Base-by-base conservation (phyloP, 352 stramenopile species). In the Thraustotheca clavata region DNA sequence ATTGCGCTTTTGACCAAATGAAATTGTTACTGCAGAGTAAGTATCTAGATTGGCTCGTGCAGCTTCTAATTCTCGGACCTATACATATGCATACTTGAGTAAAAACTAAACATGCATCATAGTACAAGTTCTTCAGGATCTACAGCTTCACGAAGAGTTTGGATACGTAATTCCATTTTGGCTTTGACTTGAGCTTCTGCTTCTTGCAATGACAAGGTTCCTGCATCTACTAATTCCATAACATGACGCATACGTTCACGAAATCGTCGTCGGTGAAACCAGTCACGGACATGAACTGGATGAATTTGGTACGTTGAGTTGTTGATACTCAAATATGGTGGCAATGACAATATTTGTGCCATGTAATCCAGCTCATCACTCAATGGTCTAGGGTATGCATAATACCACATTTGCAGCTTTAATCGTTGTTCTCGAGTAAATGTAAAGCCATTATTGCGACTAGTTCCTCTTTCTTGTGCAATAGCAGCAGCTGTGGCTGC, bases 341-440 rank as follows among this genome's bases (percentile, higher is more conserved):
- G 79, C 62, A 89, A 90, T 70, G 87, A 89, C 36, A 93, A 68
- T 36, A 93, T 89, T 35, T 79, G 88, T 27, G 79, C 77, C 83
- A 93, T 93, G 26, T 91, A 71, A 49, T 83, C 89, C 11, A 93
- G 73, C 62, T 93, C 83, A 57, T 93, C 83, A 0, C 80, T 75
- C 7, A 93, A 47, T 34, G 83, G 83, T 0, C 83, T 76, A 7
- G 83, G 83, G 68, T 93, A 93, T 66, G 70, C 73, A 55, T 88
- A 86, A 69, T 91, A 93, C 83, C 83, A 93, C 68, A 87, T 78
- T 62, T 93, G 80, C 24, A 93, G 68, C 63, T 91, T 93, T 50
- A 87, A 80, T 35, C 86, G 71, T 52, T 93, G 83, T 40, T 88
- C 34, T 1, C 79, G 75, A 54, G 85, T 77, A 39, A 86, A 87